Evolutionary conservation across 495 filamentous ascomycete species (phyloP).

Genomic region (Talaromyces stipitatus): DNA sequence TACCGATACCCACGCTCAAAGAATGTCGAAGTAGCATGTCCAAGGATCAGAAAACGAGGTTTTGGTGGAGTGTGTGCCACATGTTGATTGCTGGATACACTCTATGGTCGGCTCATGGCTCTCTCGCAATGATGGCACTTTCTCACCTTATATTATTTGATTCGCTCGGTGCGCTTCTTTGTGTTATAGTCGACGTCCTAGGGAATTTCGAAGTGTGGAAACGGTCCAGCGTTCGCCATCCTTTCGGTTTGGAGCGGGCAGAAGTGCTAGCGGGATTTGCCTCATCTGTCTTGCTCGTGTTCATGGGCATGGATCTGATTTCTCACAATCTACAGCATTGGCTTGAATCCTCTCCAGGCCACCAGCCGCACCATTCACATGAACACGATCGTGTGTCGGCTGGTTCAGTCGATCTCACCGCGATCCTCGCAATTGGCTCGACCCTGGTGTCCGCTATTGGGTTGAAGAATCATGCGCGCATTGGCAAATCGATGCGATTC

Average conservation of each 20-base stretch:
- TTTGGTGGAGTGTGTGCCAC: constrained; percentile 88
- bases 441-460: constrained; percentile 82
- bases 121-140: constrained; percentile 85
- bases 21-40: constrained; percentile 85
- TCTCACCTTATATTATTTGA: constrained; percentile 94
- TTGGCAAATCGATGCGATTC: constrained; percentile 75
- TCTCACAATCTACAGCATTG: constrained; percentile 88
- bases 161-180: constrained; percentile 85
- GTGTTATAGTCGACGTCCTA: constrained; percentile 84
- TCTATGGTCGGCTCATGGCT: constrained; percentile 75
- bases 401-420: constrained; percentile 73
- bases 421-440: constrained; percentile 76
- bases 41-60: constrained; percentile 68
- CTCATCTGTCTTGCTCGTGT: constrained; percentile 88
- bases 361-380: constrained; percentile 64
- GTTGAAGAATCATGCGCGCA: constrained; percentile 87
- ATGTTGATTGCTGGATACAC: constrained; percentile 72
- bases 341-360: constrained; percentile 52
- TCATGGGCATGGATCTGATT: constrained; percentile 93
- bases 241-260: constrained; percentile 84
- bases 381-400: constrained; percentile 60
- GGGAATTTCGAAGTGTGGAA: constrained; percentile 98
- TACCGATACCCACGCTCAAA: constrained; percentile 84
- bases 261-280: constrained; percentile 96
- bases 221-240: constrained; percentile 82